Evolutionary conservation across 2,329 filamentous ascomycete genomes (phyloP).

Genomic region (Reticulascus tulasneorum): DNA sequence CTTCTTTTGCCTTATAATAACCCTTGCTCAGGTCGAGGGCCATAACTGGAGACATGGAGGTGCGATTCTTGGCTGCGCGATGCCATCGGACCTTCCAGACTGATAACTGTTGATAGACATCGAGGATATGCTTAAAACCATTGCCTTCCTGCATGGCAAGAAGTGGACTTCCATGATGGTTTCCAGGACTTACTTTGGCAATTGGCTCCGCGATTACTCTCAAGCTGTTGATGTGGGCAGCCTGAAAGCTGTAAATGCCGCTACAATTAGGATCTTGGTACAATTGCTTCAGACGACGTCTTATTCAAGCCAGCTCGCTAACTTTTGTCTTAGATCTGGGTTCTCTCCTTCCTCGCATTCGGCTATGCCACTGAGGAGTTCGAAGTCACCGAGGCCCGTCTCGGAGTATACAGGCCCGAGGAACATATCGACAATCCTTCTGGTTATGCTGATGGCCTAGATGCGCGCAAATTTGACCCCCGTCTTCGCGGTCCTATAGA

Average conservation of each 20-base stretch:
- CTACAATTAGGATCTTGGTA: slow-evolving; percentile 71
- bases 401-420: slow-evolving; percentile 78
- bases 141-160: slow-evolving; percentile 74
- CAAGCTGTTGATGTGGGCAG: slow-evolving; percentile 79
- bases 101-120: slow-evolving; percentile 51
- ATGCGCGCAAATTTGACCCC: slow-evolving; percentile 77
- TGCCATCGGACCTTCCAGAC: not conserved
- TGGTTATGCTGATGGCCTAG: slow-evolving; percentile 79
- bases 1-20: not conserved
- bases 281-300: no score
- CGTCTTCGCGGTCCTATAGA: slow-evolving; percentile 78
- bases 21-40: slow-evolving; percentile 54
- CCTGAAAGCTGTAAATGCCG: slow-evolving; percentile 72
- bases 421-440: slow-evolving; percentile 74
- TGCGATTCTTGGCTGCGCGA: slow-evolving; percentile 19
- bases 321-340: slow-evolving; percentile 54
- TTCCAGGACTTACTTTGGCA: slow-evolving; percentile 78
- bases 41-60: slow-evolving; percentile 68
- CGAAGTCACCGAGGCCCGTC: slow-evolving; percentile 74
- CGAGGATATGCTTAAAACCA: slow-evolving; percentile 74
- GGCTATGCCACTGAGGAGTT: slow-evolving; percentile 85
- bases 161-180: slow-evolving; percentile 81
- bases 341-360: slow-evolving; percentile 76
- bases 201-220: slow-evolving; percentile 83
- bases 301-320: not conserved